Percentiles rank a stretch among this genome's conserved stretches.
Evolutionary conservation across 2,329 filamentous ascomycete genomes (phyloP).

Genomic region (Penicillium fuscoglaucum): DNA sequence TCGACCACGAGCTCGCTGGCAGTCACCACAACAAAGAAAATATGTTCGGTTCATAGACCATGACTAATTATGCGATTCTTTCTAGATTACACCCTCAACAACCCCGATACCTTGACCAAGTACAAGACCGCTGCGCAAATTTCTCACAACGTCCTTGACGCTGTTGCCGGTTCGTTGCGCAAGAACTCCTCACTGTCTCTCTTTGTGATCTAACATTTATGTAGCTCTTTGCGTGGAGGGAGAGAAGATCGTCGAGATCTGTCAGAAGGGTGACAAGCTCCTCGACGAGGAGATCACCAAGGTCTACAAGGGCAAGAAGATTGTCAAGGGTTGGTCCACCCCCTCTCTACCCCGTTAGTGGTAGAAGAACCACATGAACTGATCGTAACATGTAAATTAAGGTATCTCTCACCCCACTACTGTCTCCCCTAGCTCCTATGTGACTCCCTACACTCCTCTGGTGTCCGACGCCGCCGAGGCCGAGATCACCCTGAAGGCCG

Average conservation of each 20-base stretch:
- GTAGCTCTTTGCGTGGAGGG: constrained; percentile 72
- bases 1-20: constrained; percentile 26
- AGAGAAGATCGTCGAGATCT: constrained; percentile 90
- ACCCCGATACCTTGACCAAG: constrained; percentile 95
- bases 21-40: constrained; percentile 6
- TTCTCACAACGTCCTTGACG: constrained; percentile 90
- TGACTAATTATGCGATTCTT: constrained; percentile 16
- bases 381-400: constrained; percentile 38
- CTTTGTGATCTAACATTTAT: constrained; percentile 23
- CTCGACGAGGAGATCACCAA: constrained; percentile 90
- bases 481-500: constrained; percentile 72
- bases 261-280: constrained; percentile 92
- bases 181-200: constrained; percentile 1
- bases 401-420: constrained; percentile 93
- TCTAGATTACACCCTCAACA: constrained; percentile 82
- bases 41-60: constrained; percentile 9
- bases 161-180: constrained; percentile 61
- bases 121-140: constrained; percentile 97
- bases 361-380: constrained; percentile 9
- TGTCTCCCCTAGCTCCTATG: constrained; percentile 87
- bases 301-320: constrained; percentile 98
- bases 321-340: constrained; percentile 71
- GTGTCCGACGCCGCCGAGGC: constrained; percentile 84
- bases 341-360: neutral
- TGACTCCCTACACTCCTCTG: constrained; percentile 95